Conservation (phyloP, 2,329 filamentous ascomycete genomes). For the Teratosphaeria epicoccoides region DNA sequence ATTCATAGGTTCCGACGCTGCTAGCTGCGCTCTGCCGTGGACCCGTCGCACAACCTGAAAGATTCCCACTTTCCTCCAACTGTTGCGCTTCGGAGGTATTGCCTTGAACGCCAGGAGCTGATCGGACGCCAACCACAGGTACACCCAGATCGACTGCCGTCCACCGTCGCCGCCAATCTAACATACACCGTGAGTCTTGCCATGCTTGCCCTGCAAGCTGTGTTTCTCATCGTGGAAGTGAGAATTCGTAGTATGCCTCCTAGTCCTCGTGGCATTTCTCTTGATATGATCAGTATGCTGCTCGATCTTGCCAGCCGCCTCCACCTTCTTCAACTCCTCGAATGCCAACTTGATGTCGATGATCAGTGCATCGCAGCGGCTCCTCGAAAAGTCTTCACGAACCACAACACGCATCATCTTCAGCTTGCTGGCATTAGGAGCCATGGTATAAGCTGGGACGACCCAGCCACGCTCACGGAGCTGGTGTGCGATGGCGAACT, state of each 20-base stretch:
- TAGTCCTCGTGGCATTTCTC: slow-evolving; percentile 12
- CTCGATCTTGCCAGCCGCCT: slow-evolving; percentile 54
- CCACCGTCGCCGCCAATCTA: slow-evolving; percentile 34
- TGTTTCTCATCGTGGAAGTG: slow-evolving; percentile 65
- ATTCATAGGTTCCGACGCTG: no score
- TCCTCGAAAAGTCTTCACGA: slow-evolving; percentile 79
- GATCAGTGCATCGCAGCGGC: slow-evolving; percentile 68
- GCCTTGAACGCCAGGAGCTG: no score
- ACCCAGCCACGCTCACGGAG: slow-evolving; percentile 84
- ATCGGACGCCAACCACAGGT: not conserved
- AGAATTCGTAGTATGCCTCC: slow-evolving; percentile 26
- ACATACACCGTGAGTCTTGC: slow-evolving; percentile 83
- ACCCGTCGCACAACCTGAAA: no score
- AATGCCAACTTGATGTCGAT: slow-evolving; percentile 69
- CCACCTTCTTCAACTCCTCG: slow-evolving; percentile 60
- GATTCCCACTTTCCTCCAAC: no score
- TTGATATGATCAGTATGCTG: slow-evolving; percentile 48
- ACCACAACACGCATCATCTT: slow-evolving; percentile 92
- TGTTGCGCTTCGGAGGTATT: no score
- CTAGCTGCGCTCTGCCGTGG: no score
- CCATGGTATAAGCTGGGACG: slow-evolving; percentile 95
- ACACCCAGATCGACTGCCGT: not conserved
- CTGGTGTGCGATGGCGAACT: slow-evolving; percentile 60
- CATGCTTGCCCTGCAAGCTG: slow-evolving; percentile 77
- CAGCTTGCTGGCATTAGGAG: slow-evolving; percentile 68